These are phyloP conservation scores for Phytophthora fragariae DNA, from an alignment of 352 stramenopile species.

Conservation along the genomic window DNA sequence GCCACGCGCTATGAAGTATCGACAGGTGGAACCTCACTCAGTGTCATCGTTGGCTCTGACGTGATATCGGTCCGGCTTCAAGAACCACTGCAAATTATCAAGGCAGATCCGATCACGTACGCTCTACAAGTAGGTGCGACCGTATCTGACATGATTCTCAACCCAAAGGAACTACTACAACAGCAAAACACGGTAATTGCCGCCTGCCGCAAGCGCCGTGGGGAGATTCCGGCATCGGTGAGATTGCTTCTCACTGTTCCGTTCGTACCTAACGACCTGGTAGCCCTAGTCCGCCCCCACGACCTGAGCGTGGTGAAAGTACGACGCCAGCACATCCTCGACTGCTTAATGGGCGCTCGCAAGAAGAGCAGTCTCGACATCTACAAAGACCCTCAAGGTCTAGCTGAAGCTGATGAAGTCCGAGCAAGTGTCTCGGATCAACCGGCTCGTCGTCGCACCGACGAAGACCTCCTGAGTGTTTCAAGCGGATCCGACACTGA, in stretches of 20 bases:
- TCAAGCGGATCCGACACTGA: neutral
- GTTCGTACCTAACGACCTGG: neutral
- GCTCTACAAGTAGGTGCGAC: neutral
- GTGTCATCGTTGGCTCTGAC: neutral
- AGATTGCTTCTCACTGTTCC: neutral
- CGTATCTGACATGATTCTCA: neutral
- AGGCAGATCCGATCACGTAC: neutral
- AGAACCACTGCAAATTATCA: neutral
- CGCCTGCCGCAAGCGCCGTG: neutral
- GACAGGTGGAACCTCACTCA: neutral
- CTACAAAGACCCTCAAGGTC: neutral
- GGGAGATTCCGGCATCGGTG: neutral
- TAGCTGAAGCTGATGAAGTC: neutral
- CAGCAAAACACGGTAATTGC: neutral
- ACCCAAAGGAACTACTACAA: neutral
- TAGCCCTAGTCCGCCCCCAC: neutral
- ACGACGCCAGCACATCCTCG: neutral
- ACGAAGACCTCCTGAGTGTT: neutral
- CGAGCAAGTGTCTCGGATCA: neutral
- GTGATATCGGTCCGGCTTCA: neutral
- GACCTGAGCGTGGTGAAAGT: neutral
- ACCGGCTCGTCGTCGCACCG: no score
- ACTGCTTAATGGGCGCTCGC: neutral
- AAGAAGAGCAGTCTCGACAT: neutral
- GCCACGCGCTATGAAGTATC: neutral